Base-by-base conservation (phyloP, 176 grass and related monocot species). In the Lolium multiflorum region DNA sequence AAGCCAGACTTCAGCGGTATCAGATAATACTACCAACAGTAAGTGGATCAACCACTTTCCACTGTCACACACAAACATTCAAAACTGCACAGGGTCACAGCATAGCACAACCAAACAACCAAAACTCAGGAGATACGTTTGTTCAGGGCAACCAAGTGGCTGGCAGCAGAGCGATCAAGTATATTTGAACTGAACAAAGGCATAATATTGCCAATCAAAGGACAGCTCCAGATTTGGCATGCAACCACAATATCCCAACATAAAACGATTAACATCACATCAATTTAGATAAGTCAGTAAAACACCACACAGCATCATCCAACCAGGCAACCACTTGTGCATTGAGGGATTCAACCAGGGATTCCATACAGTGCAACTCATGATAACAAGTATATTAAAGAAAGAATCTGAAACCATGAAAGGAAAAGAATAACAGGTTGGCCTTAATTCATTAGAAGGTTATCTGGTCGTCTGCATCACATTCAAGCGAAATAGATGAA, bases 361-460 rank as follows among this genome's bases (percentile, higher is more conserved):
- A 89, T 83, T 87, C 59, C 84, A 92, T 66, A 87, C 52, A 78
- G 44, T 71, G 68, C 72, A 85, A 79, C 83, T 81, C 82, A 88
- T 75, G 54, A 83, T 87, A 43, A 76, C 24, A 74, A 46, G 59
- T 76, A 55, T 55, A 82, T 71, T 78, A 67, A 63, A 28, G 61
- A 76, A 86, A 65, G 62, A 65, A 74, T 74, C 20, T 55, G 61
- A 52, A 86, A 66, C 83, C 49, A 69, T 81, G 75, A 58, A 81
- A 59, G 22, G 51, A 22, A 76, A 75, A 62, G 44, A n/a, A 86
- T 41, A 74, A 71, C 49, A 88, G 47, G 3, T 75, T 68, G 71
- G 52, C 81, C 63, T 84, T 81, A 61, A 78, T 87, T 87, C 84
- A 84, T 87, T 70, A 83, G 24, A 82, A 90, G 44, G 66, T 74